phyloP scores from a whole-genome alignment of 306 rosid genomes.

The Corylus avellana region DNA sequence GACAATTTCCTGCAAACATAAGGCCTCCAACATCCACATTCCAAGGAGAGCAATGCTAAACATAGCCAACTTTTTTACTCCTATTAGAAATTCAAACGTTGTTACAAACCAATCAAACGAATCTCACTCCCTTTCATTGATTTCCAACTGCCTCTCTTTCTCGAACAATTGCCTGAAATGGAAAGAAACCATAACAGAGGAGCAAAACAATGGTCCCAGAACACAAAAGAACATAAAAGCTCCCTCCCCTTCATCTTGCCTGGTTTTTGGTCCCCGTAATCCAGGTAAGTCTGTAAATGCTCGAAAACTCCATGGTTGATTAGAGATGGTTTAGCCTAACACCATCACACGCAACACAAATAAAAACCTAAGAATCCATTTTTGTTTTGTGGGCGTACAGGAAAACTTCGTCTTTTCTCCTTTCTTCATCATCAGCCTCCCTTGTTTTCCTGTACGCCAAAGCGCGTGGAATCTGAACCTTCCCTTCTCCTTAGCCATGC shows the following conservation, averaged over 20 bases:
- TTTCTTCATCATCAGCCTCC: background rate
- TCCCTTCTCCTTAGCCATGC: constrained; percentile 22
- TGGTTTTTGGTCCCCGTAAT: constrained; percentile 2
- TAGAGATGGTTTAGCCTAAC: background rate
- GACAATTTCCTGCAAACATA: no score
- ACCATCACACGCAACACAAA: background rate
- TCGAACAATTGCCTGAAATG: background rate
- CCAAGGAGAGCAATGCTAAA: background rate
- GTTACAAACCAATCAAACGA: background rate
- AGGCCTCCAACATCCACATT: background rate
- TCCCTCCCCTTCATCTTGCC: background rate
- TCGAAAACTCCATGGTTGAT: background rate
- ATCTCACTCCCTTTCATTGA: background rate
- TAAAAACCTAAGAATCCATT: background rate
- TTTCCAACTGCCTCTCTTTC: background rate
- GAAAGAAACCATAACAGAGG: background rate
- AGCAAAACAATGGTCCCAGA: background rate
- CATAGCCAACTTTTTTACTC: background rate
- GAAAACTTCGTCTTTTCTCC: constrained; percentile 23
- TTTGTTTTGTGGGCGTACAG: constrained; percentile 20
- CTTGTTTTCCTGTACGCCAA: constrained; percentile 46
- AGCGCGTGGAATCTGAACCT: background rate
- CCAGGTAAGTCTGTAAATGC: constrained; percentile 2
- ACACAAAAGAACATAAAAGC: background rate
- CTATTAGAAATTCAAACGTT: background rate